Percentiles rank a stretch among this genome's conserved stretches.
Conservation (phyloP, 2,329 filamentous ascomycete genomes). For the Cordyceps pruinosa region DNA sequence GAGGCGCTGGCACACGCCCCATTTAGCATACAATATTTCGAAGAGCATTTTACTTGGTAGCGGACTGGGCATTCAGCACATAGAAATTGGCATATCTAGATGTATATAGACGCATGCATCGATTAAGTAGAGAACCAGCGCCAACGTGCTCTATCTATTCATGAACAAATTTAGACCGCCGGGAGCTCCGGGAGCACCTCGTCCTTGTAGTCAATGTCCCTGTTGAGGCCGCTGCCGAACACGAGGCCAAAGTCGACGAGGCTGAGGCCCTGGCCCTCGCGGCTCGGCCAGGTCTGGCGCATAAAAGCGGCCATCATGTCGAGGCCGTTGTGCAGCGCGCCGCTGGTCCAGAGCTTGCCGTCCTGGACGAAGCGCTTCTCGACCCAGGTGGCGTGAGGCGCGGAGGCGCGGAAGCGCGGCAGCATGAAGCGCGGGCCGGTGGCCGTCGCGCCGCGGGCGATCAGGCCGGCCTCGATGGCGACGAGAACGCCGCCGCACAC, state of each 20-base stretch:
- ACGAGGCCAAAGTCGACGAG: slow-evolving; percentile 18
- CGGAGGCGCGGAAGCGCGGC: slow-evolving; percentile 18
- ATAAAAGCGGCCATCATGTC: slow-evolving; percentile 29
- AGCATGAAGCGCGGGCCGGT: slow-evolving; percentile 29
- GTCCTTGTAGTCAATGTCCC: slow-evolving; percentile 29
- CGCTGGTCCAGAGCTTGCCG: slow-evolving; percentile 31
- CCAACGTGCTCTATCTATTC: too few relatives aligned
- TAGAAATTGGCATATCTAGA: neutral
- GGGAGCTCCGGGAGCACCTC: neutral
- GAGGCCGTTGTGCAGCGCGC: slow-evolving; percentile 27
- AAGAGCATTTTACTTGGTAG: slow-evolving; percentile 39
- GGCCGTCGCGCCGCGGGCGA: slow-evolving; percentile 30
- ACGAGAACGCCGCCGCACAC: slow-evolving; percentile 32
- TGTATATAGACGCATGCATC: neutral
- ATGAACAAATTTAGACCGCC: too few relatives aligned
- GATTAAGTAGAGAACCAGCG: neutral
- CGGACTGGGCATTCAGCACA: neutral
- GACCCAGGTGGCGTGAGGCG: slow-evolving; percentile 30
- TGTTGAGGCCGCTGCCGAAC: slow-evolving; percentile 20
- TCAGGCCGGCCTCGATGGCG: slow-evolving; percentile 28
- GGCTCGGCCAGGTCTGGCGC: slow-evolving; percentile 23
- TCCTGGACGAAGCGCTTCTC: slow-evolving; percentile 30
- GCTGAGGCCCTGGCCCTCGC: slow-evolving; percentile 6
- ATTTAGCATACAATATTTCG: slow-evolving; percentile 32
- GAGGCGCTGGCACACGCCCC: slow-evolving; percentile 22